Conservation (phyloP, 768 basidiomycete species). For the Clathrus columnatus region DNA sequence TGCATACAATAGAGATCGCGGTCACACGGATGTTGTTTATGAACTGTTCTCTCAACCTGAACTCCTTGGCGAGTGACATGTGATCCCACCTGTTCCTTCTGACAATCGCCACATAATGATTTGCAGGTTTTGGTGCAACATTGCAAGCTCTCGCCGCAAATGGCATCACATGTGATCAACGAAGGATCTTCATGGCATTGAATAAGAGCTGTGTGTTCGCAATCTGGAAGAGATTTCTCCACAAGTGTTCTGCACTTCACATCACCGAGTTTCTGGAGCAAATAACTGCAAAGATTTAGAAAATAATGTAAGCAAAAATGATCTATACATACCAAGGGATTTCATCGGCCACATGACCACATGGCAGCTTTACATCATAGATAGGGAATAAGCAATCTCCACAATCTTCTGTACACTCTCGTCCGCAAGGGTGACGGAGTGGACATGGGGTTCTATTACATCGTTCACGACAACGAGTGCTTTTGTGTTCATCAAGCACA, state of each 20-base stretch:
- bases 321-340: slow-evolving; percentile 40
- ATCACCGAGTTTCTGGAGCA: slow-evolving; percentile 34
- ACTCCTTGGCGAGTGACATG: background rate
- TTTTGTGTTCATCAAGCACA: slow-evolving; percentile 46
- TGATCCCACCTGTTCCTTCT: slow-evolving; percentile 17
- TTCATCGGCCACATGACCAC: slow-evolving; percentile 39
- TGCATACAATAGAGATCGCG: slow-evolving; percentile 48
- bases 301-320: background rate
- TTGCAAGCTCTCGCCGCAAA: slow-evolving; percentile 36
- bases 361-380: slow-evolving; percentile 41
- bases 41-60: slow-evolving; percentile 25
- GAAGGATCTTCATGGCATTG: slow-evolving; percentile 39
- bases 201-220: slow-evolving; percentile 45
- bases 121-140: slow-evolving; percentile 49
- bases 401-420: slow-evolving; percentile 42
- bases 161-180: slow-evolving; percentile 27
- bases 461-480: slow-evolving; percentile 36
- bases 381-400: slow-evolving; percentile 44
- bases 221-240: slow-evolving; percentile 35
- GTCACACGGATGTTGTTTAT: slow-evolving; percentile 42
- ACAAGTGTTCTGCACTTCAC: slow-evolving; percentile 38
- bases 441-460: slow-evolving; percentile 48
- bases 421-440: slow-evolving; percentile 49
- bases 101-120: slow-evolving; percentile 42
- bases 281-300: slow-evolving; percentile 27